Evolutionary conservation across 129 eudicot species (phyloP).

Genomic region (Cynara cardunculus): DNA sequence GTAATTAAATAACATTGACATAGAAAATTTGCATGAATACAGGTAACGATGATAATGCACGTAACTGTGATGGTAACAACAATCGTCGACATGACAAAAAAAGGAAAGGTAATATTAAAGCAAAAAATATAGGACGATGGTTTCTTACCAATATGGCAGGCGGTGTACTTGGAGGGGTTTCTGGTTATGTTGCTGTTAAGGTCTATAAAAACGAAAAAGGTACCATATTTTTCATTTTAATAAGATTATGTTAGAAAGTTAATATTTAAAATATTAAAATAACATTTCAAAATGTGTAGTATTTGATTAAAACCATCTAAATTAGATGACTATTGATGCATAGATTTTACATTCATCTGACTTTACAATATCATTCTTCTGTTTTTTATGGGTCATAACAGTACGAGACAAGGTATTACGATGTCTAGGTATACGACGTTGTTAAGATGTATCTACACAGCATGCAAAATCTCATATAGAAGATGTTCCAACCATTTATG

Average conservation of each 20-base stretch:
- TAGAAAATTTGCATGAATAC: background rate
- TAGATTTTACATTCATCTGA: background rate
- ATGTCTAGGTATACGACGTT: background rate
- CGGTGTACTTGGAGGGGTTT: background rate
- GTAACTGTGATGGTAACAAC: background rate
- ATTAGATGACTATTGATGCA: background rate
- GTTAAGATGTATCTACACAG: too few species aligned
- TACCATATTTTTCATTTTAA: background rate
- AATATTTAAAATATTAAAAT: too few species aligned
- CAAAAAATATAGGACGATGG: background rate
- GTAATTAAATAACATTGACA: background rate
- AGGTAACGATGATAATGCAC: conserved; percentile 28
- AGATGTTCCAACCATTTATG: too few species aligned
- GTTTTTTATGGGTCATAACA: background rate
- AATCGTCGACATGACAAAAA: background rate
- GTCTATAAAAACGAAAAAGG: background rate
- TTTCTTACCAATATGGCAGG: background rate
- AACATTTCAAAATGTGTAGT: background rate
- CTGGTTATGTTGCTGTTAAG: background rate
- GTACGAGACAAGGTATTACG: background rate
- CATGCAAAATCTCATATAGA: too few species aligned
- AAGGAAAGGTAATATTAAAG: background rate
- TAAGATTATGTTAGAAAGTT: background rate
- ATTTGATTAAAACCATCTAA: background rate
- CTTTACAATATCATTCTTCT: background rate